Percentiles rank a stretch among this genome's conserved stretches.
These are phyloP conservation scores for Coniophora puteana DNA, from an alignment of 1,284 basidiomycete genomes.

Conservation along the genomic window DNA sequence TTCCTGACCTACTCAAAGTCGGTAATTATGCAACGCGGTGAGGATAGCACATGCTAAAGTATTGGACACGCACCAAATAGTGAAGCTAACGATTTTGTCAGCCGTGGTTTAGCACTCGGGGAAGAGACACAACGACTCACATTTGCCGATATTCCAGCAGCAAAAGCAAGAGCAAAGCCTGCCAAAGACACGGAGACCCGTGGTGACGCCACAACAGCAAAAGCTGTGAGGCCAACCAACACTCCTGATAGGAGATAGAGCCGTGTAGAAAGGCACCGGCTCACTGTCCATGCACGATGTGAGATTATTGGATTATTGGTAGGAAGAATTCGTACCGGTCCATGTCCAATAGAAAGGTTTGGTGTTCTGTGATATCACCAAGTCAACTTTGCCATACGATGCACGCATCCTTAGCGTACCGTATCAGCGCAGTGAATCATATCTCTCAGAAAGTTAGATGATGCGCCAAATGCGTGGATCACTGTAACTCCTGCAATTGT, in stretches of 20 bases:
- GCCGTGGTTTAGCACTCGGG: slow-evolving; percentile 12
- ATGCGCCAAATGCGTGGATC: slow-evolving; percentile 81
- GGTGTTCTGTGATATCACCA: slow-evolving; percentile 43
- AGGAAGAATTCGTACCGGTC: too few species aligned
- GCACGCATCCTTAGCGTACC: slow-evolving; percentile 33
- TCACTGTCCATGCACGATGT: slow-evolving; percentile 43
- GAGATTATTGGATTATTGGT: neutral
- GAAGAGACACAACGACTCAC: slow-evolving; percentile 39
- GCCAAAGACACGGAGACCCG: slow-evolving; percentile 68
- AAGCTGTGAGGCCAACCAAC: slow-evolving; percentile 65
- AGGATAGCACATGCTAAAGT: neutral
- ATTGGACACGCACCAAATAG: slow-evolving; percentile 38
- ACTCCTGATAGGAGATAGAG: slow-evolving; percentile 74
- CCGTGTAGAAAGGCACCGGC: slow-evolving; percentile 69
- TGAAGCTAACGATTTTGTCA: slow-evolving; percentile 36
- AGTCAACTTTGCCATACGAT: slow-evolving; percentile 1
- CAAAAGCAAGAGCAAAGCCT: slow-evolving; percentile 79
- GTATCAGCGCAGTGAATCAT: slow-evolving; percentile 81
- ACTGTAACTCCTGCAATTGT: slow-evolving; percentile 82
- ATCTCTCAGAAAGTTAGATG: slow-evolving; percentile 74
- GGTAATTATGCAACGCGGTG: slow-evolving; percentile 10
- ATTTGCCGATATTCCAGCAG: slow-evolving; percentile 65
- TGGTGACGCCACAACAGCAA: slow-evolving; percentile 67
- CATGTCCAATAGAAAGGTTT: slow-evolving; percentile 72
- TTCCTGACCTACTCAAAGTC: slow-evolving; percentile 49